A percentile compares a stretch with the other conserved stretches of the same genome.
phyloP scores from a whole-genome alignment of 2,329 filamentous ascomycete species.

The Botrytis cinerea region DNA sequence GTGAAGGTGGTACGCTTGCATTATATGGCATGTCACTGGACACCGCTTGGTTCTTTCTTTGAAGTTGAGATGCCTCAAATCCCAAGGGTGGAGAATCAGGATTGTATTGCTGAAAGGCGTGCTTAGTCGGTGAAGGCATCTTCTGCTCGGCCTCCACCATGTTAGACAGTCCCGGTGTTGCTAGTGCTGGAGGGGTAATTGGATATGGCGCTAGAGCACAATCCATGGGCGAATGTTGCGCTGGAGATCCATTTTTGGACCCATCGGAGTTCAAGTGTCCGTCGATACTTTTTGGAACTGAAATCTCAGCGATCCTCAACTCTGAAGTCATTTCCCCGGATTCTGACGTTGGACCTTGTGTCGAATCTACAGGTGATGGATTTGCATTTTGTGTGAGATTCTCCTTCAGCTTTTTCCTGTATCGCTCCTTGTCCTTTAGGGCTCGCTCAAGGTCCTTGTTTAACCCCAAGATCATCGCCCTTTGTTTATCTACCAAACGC shows the following conservation, averaged over 20 bases:
- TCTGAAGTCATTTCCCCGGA: constrained; percentile 36
- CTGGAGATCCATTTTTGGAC: constrained; percentile 37
- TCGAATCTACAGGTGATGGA: constrained; percentile 40
- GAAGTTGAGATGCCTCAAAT: constrained; percentile 46
- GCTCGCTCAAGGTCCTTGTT: constrained; percentile 93
- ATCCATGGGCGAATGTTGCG: constrained; percentile 56
- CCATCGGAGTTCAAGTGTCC: constrained; percentile 37
- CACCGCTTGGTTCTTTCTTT: constrained; percentile 49
- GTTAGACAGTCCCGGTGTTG: constrained; percentile 44
- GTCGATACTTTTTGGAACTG: constrained; percentile 28
- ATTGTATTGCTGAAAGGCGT: constrained; percentile 59
- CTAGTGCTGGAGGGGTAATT: constrained; percentile 59
- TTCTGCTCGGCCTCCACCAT: constrained; percentile 57
- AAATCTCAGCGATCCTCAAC: constrained; percentile 21
- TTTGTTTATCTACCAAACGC: constrained; percentile 94
- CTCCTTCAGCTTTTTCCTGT: constrained; percentile 88
- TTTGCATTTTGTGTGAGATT: constrained; percentile 48
- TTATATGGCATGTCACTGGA: constrained; percentile 52
- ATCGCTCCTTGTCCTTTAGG: constrained; percentile 91
- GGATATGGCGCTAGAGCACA: constrained; percentile 63
- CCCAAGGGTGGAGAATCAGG: constrained; percentile 38
- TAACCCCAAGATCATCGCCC: constrained; percentile 87
- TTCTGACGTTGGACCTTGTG: constrained; percentile 36
- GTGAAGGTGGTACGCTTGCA: constrained; percentile 56
- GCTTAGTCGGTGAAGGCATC: constrained; percentile 63